Conservation (phyloP, 208 protist genomes). For the Leishmania major region DNA sequence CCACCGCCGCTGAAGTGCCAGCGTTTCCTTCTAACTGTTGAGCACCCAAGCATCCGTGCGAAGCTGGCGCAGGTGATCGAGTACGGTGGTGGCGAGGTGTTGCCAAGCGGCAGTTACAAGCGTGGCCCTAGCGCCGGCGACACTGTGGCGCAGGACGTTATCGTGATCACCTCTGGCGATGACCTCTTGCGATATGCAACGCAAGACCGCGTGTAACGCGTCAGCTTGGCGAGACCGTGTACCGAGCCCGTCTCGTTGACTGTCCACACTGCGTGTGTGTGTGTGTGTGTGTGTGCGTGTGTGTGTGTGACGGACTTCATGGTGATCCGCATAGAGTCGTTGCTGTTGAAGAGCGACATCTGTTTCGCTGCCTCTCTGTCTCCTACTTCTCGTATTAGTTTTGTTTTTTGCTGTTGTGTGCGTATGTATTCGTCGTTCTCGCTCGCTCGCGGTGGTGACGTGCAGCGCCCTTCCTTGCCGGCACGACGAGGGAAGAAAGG, state of each 20-base stretch:
- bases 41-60: slow-evolving; percentile 47
- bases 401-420: background rate
- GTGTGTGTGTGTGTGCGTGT: background rate
- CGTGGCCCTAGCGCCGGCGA: slow-evolving; percentile 1
- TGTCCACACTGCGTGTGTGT: background rate
- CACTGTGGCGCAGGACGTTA: slow-evolving; percentile 45
- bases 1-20: slow-evolving; percentile 74
- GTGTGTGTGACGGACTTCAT: background rate
- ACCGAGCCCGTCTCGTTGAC: background rate
- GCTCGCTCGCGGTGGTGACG: no score
- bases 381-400: no score
- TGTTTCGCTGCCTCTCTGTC: background rate
- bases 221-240: background rate
- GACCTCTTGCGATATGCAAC: slow-evolving; percentile 81
- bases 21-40: slow-evolving; percentile 73
- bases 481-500: background rate
- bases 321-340: background rate
- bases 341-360: background rate
- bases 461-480: no score
- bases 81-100: slow-evolving; percentile 81
- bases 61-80: slow-evolving; percentile 80
- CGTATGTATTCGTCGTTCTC: no score
- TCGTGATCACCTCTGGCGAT: slow-evolving; percentile 76
- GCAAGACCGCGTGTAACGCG: slow-evolving; percentile 28
- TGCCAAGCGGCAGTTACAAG: slow-evolving; percentile 19